phyloP scores from a whole-genome alignment of 1,284 basidiomycete genomes.

The Ustilago tritici region DNA sequence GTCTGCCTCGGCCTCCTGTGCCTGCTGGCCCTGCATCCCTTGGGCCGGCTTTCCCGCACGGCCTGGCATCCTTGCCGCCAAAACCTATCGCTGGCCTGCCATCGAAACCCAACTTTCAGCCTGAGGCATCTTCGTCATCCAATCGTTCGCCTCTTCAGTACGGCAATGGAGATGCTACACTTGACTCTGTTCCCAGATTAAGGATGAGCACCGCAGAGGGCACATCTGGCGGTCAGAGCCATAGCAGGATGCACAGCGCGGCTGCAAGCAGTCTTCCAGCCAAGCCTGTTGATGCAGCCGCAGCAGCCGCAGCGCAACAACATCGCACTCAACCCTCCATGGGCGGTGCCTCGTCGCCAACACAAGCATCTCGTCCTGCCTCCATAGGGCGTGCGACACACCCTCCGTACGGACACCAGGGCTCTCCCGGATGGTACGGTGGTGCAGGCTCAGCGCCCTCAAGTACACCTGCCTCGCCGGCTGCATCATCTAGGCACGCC shows the following conservation, averaged over 20 bases:
- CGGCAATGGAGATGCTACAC: constrained; percentile 4
- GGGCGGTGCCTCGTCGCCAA: constrained; percentile 20
- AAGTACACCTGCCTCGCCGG: constrained; percentile 32
- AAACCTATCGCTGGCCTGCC: constrained; percentile 36
- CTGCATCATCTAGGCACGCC: constrained; percentile 9
- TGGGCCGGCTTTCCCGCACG: constrained; percentile 29
- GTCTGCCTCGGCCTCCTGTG: constrained; percentile 14
- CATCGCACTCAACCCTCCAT: constrained; percentile 1
- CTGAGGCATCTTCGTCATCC: constrained; percentile 12
- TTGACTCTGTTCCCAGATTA: constrained; percentile 15
- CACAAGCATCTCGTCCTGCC: constrained; percentile 16
- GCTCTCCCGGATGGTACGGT: constrained; percentile 20
- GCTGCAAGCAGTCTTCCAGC: constrained; percentile 28
- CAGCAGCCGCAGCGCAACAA: constrained; percentile 21
- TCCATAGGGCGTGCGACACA: constrained; percentile 9
- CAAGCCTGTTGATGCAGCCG: constrained; percentile 42
- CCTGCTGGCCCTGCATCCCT: constrained; percentile 18
- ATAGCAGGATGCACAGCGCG: constrained; percentile 27
- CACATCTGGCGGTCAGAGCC: constrained; percentile 1
- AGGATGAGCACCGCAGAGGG: constrained; percentile 26
- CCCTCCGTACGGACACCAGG: constrained; percentile 18
- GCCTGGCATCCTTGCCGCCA: constrained; percentile 29
- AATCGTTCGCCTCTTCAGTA: not conserved
- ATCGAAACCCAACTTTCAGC: constrained; percentile 29
- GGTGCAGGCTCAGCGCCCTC: constrained; percentile 20